Evolutionary conservation across 306 rosid genomes (phyloP), one percentile per base, ranked within the genome.

Genomic region (Cyclanthera cordifolia): DNA sequence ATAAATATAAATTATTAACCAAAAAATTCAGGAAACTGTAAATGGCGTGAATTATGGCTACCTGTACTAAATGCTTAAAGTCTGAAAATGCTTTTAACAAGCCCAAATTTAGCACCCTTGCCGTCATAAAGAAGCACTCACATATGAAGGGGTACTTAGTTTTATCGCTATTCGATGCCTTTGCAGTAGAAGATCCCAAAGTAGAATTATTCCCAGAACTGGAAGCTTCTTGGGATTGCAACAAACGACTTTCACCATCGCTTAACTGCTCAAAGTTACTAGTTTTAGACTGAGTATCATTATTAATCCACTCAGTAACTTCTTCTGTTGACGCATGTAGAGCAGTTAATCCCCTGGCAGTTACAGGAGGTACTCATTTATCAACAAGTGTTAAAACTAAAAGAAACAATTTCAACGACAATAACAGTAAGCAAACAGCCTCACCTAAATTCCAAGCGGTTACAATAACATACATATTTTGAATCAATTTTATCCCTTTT

Each of bases 41-140:
- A 19, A 16, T 4, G 49, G 41, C 45, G 48, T 37, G 39, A 54
- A 25, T 16, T 27, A 53, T 71, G 21, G 14, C 78, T 87, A 94
- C 99, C 99, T 94, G 99, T 72, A 79, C 95, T 74, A 94, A 82
- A 86, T 94, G 97, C 79, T 88, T 90, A 85, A 85, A 94, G 85
- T 94, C 97, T 28, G 97, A 90, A 75, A 94, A 85, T 75, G 96
- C 96, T 79, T 90, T 94, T 70, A 94, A 83, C 77, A 94, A 85
- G 60, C 99, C 99, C 77, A 94, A 74, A 77, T 94, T 84, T 77
- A 94, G 96, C 80, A 90, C 97, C 83, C 99, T 86, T 46, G 91
- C 91, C 52, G 97, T 94, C 96, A 94, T 94, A 83, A 88, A 94
- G 91, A 94, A 94, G 83, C 99, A 94, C 84, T 94, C 99, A 8